Conservation (phyloP, 208 protist genomes). For the Angomonas deanei region DNA sequence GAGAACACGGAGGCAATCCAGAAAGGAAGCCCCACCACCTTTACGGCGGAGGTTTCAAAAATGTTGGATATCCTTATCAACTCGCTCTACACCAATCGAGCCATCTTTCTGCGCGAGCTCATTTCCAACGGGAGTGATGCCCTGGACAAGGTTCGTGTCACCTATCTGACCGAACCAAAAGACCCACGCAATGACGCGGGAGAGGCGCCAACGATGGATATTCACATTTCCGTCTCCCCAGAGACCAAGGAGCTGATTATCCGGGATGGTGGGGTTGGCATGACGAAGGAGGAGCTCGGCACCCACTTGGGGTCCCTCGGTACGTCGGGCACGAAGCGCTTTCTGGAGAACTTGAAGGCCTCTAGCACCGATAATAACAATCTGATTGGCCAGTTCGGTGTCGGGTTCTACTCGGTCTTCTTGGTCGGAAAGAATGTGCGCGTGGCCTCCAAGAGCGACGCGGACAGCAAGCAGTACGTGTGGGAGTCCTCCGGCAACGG, state of each 20-base stretch:
- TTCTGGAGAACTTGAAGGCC: conserved; percentile 83
- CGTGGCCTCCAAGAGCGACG: conserved; percentile 94
- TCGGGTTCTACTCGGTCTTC: conserved; percentile 99
- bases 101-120: conserved; percentile 99
- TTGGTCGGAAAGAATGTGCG: conserved; percentile 98
- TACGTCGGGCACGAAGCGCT: conserved; percentile 97
- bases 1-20: not conserved
- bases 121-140: conserved; percentile 99
- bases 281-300: conserved; percentile 99
- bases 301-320: conserved; percentile 99
- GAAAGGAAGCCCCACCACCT: conserved; percentile 60
- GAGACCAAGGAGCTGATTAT: conserved; percentile 94
- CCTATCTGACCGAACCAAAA: conserved; percentile 92
- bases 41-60: conserved; percentile 96
- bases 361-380: conserved; percentile 70
- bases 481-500: conserved; percentile 97
- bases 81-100: conserved; percentile 99
- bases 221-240: conserved; percentile 84
- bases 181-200: conserved; percentile 78
- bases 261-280: conserved; percentile 98
- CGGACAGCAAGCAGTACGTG: conserved; percentile 93
- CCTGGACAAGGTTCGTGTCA: conserved; percentile 99
- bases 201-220: conserved; percentile 81
- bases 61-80: conserved; percentile 99
- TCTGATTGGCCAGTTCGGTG: conserved; percentile 99